These are phyloP conservation scores for Penicillium desertorum DNA, from an alignment of 495 filamentous ascomycete genomes.

Conservation along the genomic window DNA sequence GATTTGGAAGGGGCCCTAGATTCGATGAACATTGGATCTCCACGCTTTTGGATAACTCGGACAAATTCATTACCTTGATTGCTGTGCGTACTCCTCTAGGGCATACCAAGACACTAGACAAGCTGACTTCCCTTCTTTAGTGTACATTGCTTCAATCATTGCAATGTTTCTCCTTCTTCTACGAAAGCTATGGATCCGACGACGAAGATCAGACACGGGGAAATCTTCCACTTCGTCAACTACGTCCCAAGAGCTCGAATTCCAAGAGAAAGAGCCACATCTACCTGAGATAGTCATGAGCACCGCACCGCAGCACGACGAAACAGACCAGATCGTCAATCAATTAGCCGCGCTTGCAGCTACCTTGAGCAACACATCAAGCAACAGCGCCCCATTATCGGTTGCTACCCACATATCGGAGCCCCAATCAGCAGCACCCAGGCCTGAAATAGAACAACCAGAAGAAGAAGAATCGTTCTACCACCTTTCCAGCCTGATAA, in stretches of 20 bases:
- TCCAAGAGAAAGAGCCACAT: not conserved
- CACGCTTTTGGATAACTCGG: not conserved
- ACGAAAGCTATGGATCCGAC: slow-evolving; percentile 10
- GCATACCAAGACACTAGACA: not conserved
- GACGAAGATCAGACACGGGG: slow-evolving; percentile 1
- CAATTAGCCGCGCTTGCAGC: slow-evolving; percentile 20
- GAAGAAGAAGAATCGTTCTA: slow-evolving; percentile 28
- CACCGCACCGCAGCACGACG: slow-evolving; percentile 3
- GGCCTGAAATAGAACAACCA: not conserved
- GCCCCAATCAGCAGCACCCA: not conserved
- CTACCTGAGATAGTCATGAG: not conserved
- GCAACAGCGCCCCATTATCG: not conserved
- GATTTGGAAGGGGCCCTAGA: not conserved
- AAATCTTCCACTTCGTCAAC: not conserved
- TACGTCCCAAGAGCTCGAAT: not conserved
- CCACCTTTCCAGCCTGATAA: slow-evolving; percentile 30
- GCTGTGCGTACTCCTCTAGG: not conserved
- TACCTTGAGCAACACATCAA: slow-evolving; percentile 14
- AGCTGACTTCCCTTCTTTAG: not conserved
- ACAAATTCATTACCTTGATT: not conserved
- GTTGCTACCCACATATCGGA: not conserved
- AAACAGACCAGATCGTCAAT: slow-evolving; percentile 20
- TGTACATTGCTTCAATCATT: not conserved
- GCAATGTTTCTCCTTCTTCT: slow-evolving; percentile 17
- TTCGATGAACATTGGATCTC: not conserved